These are phyloP conservation scores for Coemansia sp. DNA, from an alignment of 192 early-diverging fungal species.

Conservation along the genomic window DNA sequence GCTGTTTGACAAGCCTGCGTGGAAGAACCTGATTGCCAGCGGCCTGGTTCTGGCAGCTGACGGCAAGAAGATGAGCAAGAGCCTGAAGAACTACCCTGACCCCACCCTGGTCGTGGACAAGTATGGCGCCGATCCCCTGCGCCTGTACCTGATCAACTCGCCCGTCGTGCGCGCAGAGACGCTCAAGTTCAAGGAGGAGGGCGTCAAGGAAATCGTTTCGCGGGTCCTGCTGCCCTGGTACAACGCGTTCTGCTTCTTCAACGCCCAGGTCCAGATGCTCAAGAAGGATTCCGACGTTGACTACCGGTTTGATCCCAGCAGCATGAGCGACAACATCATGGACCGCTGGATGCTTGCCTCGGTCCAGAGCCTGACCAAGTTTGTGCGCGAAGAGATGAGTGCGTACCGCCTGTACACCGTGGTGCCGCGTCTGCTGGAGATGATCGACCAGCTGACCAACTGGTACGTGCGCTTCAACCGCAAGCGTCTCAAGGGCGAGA, in stretches of 20 bases:
- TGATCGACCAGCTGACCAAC: constrained; percentile 95
- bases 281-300: constrained; percentile 75
- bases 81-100: constrained; percentile 97
- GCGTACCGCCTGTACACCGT: constrained; percentile 98
- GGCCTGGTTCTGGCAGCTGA: constrained; percentile 94
- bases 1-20: constrained; percentile 90
- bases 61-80: constrained; percentile 99
- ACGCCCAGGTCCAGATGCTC: constrained; percentile 80
- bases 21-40: constrained; percentile 97
- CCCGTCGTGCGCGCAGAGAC: constrained; percentile 96
- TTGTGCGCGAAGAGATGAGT: constrained; percentile 88
- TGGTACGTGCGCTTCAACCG: constrained; percentile 99
- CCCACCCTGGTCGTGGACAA: constrained; percentile 75
- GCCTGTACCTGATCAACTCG: constrained; percentile 95
- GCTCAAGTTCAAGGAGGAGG: constrained; percentile 93
- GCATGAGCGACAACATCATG: constrained; percentile 88
- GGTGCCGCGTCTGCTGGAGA: constrained; percentile 80
- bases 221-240: constrained; percentile 98
- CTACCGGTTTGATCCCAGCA: constrained; percentile 75
- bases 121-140: constrained; percentile 93
- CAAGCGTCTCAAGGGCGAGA: constrained; percentile 93
- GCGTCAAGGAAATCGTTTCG: constrained; percentile 91
- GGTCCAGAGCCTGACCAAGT: constrained; percentile 89
- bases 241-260: constrained; percentile 97
- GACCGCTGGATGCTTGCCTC: constrained; percentile 97